Evolutionary conservation across 2,329 filamentous ascomycete species (phyloP), one percentile per base, ranked within the genome.

Genomic region (Alternaria gaisen): DNA sequence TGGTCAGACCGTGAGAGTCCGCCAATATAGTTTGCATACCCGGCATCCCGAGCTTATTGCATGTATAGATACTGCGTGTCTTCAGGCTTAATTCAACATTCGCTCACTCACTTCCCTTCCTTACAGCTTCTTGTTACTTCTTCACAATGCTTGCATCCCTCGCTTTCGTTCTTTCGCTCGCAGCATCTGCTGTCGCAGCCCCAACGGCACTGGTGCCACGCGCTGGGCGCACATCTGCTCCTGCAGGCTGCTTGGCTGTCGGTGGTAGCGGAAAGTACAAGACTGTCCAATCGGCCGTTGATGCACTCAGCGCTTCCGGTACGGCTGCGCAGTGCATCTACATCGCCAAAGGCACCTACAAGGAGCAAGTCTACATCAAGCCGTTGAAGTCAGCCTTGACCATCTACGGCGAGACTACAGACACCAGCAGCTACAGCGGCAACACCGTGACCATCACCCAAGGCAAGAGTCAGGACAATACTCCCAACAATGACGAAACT

Each of bases 331-430:
- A 88, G 60, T 86, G 83, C 70, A 87, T 91, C 77, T 90, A 90
- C 79, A 85, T 91, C 74, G 73, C 85, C 67, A 75, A 83, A 24
- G 87, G 87, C 9, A 87, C 85, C 36, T 89, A 90, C 81, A 79
- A 77, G 3, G 87, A 89, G 72, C 87, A 89, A 70, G 85, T 89
- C 41, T 83, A 83, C 66, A 80, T 90, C 43, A 75, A 82, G 3
- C 64, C 75, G 1, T 81, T 84, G 47, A 78, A 76, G 11, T 84
- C 83, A 1, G 75, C 82, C 41, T 78, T 89, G 41, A 85, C 82
- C 47, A 83, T 88, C 60, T 87, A 87, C 68, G 88, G 89, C 18
- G 85, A 85, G 69, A 89, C 88, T 1, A 81, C 86, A 62, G 84
- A 84, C 46, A 75, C 72, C 0, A 69, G 67, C 9, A 61, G 66